A percentile compares a stretch with the other conserved stretches of the same genome.
Evolutionary conservation across 2,329 filamentous ascomycete genomes (phyloP).

Genomic region (Pseudopithomyces chartarum): DNA sequence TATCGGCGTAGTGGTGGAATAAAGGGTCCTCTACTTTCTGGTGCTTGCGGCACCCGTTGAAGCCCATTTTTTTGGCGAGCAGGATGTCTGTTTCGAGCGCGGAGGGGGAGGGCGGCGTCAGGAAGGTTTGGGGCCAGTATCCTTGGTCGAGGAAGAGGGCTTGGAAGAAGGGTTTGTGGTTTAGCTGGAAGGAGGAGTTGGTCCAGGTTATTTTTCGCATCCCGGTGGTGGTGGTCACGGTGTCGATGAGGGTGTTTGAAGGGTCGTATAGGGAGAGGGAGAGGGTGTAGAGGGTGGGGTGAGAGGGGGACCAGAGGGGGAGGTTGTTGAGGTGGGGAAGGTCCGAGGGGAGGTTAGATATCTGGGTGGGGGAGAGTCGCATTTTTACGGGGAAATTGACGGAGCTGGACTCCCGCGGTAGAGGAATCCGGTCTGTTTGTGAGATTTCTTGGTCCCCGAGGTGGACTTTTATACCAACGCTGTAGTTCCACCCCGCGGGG

Average conservation of each 20-base stretch:
- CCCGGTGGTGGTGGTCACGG: slow-evolving; percentile 64
- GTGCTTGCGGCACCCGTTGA: slow-evolving; percentile 69
- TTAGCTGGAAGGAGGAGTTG: slow-evolving; percentile 64
- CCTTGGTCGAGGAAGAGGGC: slow-evolving; percentile 65
- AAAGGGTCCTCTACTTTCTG: slow-evolving; percentile 67
- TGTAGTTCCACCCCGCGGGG: slow-evolving; percentile 52
- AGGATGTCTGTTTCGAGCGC: slow-evolving; percentile 59
- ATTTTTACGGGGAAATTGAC: slow-evolving; percentile 56
- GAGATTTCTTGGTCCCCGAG: slow-evolving; percentile 57
- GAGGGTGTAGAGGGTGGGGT: slow-evolving; percentile 63
- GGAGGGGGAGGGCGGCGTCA: slow-evolving; percentile 60
- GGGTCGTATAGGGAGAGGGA: slow-evolving; percentile 57
- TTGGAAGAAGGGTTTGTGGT: slow-evolving; percentile 65
- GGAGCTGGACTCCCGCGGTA: slow-evolving; percentile 58
- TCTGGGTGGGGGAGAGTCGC: slow-evolving; percentile 52
- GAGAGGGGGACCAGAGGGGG: slow-evolving; percentile 67
- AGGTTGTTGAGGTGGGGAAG: slow-evolving; percentile 58
- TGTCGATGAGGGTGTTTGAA: slow-evolving; percentile 54
- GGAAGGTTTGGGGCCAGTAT: slow-evolving; percentile 66
- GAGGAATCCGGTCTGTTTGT: slow-evolving; percentile 47
- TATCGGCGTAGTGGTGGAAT: slow-evolving; percentile 67
- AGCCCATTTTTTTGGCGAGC: slow-evolving; percentile 64
- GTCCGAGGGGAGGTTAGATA: slow-evolving; percentile 45
- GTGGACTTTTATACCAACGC: slow-evolving; percentile 60
- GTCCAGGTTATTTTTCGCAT: slow-evolving; percentile 66